A percentile compares a stretch with the other conserved stretches of the same genome.
These are phyloP conservation scores for Fusarium pseudograminearum DNA, from an alignment of 2,329 filamentous ascomycete species.

Conservation along the genomic window DNA sequence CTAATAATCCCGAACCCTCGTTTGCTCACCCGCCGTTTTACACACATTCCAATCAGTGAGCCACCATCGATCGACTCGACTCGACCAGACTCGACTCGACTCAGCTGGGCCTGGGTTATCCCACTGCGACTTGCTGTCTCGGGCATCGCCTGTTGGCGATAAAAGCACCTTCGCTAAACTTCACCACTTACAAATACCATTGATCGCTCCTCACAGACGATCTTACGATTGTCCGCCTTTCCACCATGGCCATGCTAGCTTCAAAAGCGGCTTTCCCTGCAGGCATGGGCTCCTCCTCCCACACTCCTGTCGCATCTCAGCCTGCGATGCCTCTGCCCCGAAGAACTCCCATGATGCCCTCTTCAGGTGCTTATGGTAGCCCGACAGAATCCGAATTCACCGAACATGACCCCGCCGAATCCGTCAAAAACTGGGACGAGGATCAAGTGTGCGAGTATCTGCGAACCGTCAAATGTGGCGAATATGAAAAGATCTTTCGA, in stretches of 20 bases:
- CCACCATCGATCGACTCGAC: constrained; percentile 37
- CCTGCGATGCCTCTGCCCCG: constrained; percentile 64
- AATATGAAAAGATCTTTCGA: constrained; percentile 91
- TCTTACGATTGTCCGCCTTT: constrained; percentile 15
- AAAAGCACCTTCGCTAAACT: constrained; percentile 6
- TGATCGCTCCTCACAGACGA: constrained; percentile 12
- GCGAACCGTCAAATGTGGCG: constrained; percentile 88
- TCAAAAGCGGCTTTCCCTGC: constrained; percentile 77
- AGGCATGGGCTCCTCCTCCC: constrained; percentile 61
- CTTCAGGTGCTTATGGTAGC: constrained; percentile 73
- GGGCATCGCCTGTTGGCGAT: constrained; percentile 31
- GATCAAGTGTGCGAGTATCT: constrained; percentile 92
- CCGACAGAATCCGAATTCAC: constrained; percentile 95
- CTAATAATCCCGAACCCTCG: constrained; percentile 41
- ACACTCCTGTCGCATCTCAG: constrained; percentile 62
- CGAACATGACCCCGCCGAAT: constrained; percentile 80
- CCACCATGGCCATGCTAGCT: constrained; percentile 79
- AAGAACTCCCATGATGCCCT: constrained; percentile 63
- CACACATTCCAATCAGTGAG: constrained; percentile 32
- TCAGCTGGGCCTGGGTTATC: constrained; percentile 43
- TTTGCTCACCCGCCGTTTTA: constrained; percentile 1
- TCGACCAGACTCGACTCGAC: constrained; percentile 9
- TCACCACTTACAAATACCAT: constrained; percentile 6
- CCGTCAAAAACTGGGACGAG: constrained; percentile 89
- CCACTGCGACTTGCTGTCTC: constrained; percentile 41